Evolutionary conservation across 2,329 filamentous ascomycete species (phyloP).

Genomic region (Coniosporium tulheliwenetii): DNA sequence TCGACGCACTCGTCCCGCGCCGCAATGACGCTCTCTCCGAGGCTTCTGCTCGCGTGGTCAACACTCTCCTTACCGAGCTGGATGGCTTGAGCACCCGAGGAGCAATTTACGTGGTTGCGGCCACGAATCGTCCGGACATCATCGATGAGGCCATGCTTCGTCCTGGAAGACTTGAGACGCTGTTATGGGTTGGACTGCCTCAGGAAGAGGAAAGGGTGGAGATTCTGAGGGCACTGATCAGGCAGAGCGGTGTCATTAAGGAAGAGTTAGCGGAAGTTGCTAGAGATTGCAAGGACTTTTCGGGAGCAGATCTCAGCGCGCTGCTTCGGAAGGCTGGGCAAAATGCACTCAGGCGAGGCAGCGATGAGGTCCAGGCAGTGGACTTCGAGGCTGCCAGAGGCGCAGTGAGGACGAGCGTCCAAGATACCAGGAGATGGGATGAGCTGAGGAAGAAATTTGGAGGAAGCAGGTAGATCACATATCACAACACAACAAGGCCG

Average conservation of each 20-base stretch:
- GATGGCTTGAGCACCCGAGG: slow-evolving; percentile 68
- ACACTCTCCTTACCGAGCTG: slow-evolving; percentile 85
- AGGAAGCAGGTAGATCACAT: too few relatives aligned
- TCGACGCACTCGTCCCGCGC: slow-evolving; percentile 80
- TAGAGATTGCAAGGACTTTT: slow-evolving; percentile 62
- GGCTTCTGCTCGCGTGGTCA: slow-evolving; percentile 77
- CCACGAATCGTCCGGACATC: slow-evolving; percentile 89
- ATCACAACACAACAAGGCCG: too few relatives aligned
- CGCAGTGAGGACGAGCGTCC: slow-evolving; percentile 35
- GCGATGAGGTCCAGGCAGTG: slow-evolving; percentile 27
- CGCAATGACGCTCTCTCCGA: slow-evolving; percentile 66
- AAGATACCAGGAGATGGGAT: slow-evolving; percentile 41
- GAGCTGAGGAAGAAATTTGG: slow-evolving; percentile 32
- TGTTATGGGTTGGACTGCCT: slow-evolving; percentile 81
- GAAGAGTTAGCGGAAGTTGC: slow-evolving; percentile 47
- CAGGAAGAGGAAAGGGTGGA: slow-evolving; percentile 65
- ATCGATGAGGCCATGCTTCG: slow-evolving; percentile 93
- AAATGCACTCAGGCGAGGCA: slow-evolving; percentile 33
- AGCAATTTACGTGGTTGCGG: slow-evolving; percentile 87
- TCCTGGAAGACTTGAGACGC: slow-evolving; percentile 73
- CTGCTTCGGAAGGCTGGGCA: slow-evolving; percentile 44
- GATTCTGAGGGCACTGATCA: slow-evolving; percentile 58
- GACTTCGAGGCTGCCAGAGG: slow-evolving; percentile 29
- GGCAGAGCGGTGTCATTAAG: slow-evolving; percentile 35
- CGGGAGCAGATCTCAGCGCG: slow-evolving; percentile 48